Percentiles rank a stretch among this genome's conserved stretches.
phyloP scores from a whole-genome alignment of 768 basidiomycete species.

The Boletus eberwhitei region DNA sequence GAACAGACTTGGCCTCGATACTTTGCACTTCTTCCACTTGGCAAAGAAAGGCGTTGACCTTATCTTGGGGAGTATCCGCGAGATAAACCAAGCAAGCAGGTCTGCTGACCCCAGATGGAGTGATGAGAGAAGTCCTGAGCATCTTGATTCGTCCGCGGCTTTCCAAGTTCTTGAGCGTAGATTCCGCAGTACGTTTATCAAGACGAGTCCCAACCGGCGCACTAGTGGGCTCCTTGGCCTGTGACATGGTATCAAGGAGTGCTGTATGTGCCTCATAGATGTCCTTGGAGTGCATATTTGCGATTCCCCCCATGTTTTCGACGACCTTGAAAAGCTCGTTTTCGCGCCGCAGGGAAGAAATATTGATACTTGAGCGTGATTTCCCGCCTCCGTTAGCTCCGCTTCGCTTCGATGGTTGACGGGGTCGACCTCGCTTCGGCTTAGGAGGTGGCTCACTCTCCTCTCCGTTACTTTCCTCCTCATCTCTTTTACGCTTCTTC shows the following conservation, averaged over 20 bases:
- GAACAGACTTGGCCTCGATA: constrained; percentile 46
- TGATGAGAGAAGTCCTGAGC: constrained; percentile 60
- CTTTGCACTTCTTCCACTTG: constrained; percentile 35
- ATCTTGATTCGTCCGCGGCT: constrained; percentile 65
- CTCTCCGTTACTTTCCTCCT: constrained; percentile 18
- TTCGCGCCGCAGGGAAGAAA: constrained; percentile 76
- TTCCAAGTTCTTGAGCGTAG: constrained; percentile 60
- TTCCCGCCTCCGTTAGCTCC: constrained; percentile 13
- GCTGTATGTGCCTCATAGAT: constrained; percentile 64
- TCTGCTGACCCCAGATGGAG: constrained; percentile 55
- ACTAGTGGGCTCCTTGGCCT: constrained; percentile 66
- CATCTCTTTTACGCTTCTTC: constrained; percentile 34
- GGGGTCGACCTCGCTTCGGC: constrained; percentile 55
- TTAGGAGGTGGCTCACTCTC: constrained; percentile 20
- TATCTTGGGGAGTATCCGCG: constrained; percentile 50
- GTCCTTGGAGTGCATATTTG: constrained; percentile 63
- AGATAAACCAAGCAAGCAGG: constrained; percentile 65
- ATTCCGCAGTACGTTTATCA: constrained; percentile 69
- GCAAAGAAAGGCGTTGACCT: constrained; percentile 56
- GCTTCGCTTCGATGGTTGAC: constrained; percentile 27
- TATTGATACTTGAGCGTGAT: constrained; percentile 50
- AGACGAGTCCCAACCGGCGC: constrained; percentile 63
- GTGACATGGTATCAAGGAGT: constrained; percentile 54
- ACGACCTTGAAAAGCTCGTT: constrained; percentile 72
- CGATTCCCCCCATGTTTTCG: constrained; percentile 63